Evolutionary conservation across 1,284 basidiomycete genomes (phyloP), one percentile per base, ranked within the genome.

Genomic region (Pyrrhoderma lamaoense): DNA sequence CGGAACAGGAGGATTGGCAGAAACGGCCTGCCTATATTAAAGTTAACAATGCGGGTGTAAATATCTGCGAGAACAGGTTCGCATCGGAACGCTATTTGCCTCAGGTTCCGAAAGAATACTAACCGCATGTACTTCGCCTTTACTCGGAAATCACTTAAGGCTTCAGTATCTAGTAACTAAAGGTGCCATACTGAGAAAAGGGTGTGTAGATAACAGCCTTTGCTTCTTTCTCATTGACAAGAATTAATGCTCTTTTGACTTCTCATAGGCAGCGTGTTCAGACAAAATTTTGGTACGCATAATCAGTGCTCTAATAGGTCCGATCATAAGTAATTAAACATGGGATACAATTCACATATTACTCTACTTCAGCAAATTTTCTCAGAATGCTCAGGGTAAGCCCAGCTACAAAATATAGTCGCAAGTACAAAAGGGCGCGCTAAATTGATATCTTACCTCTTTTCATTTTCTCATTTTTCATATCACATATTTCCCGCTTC

Each of bases 21-120:
- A 86, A 82, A 62, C 74, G 89, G n/a, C 89, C 88, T 2, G 86
- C 82, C 8, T 91, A 89, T 62, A 85, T 91, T 59, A 77, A 67
- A 47, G 74, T 74, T 47, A 90, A 90, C 67, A 80, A 80, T 59
- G 84, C 83, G 8, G 85, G 80, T 3, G 74, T 83, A 52, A 61
- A 80, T 13, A 83, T 90, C 55, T 91, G 88, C 64, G 85, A 89
- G 64, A 90, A 90, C 65, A 74, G 88, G 85, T 85, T 65, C 54
- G 59, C 50, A 39, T 16, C 22, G 35, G 18, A 34, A 27, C 39
- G 8, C 3, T 31, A 58, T 63, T 58, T 44, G 35, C 51, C 54
- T 55, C 14, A 47, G 9, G 35, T 31, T 46, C 25, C 11, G 25
- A 35, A 19, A 9, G 5, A 5, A 31, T 37, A 39, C 34, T 25